A percentile compares a stretch with the other conserved stretches of the same genome.
Evolutionary conservation across 768 basidiomycete genomes (phyloP).

Genomic region (Hygrocybe punicea): DNA sequence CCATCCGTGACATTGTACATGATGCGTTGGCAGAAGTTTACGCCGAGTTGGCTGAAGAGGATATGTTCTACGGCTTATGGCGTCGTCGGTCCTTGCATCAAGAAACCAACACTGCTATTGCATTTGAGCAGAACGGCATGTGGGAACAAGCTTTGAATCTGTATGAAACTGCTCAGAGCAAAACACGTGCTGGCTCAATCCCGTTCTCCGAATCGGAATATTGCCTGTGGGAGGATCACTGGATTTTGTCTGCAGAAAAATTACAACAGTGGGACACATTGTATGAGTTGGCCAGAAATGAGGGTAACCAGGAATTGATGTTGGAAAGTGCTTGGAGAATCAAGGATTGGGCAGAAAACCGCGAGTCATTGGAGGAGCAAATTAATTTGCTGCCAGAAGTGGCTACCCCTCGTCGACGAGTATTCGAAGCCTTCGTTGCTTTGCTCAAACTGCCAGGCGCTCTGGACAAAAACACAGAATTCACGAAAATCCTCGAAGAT

Average conservation of each 20-base stretch:
- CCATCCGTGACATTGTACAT: slow-evolving; percentile 75
- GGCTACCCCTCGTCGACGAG: slow-evolving; percentile 89
- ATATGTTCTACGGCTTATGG: slow-evolving; percentile 96
- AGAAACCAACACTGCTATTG: slow-evolving; percentile 84
- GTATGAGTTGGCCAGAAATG: slow-evolving; percentile 82
- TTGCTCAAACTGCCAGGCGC: slow-evolving; percentile 81
- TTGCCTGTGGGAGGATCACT: slow-evolving; percentile 99
- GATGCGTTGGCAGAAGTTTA: slow-evolving; percentile 95
- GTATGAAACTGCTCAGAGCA: slow-evolving; percentile 88
- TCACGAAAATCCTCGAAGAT: slow-evolving; percentile 85
- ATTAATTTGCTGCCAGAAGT: slow-evolving; percentile 79
- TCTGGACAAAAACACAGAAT: slow-evolving; percentile 82
- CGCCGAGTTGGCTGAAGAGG: slow-evolving; percentile 93
- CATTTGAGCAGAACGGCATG: slow-evolving; percentile 95
- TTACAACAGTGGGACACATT: slow-evolving; percentile 97
- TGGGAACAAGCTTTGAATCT: slow-evolving; percentile 88
- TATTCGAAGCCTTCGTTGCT: slow-evolving; percentile 95
- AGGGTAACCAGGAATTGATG: slow-evolving; percentile 87
- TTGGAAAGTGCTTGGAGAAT: slow-evolving; percentile 95
- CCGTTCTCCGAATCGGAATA: slow-evolving; percentile 95
- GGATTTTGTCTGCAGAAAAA: slow-evolving; percentile 94
- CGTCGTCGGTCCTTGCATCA: slow-evolving; percentile 80
- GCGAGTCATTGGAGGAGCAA: slow-evolving; percentile 74
- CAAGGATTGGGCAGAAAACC: slow-evolving; percentile 85
- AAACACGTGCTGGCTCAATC: slow-evolving; percentile 73